Base-by-base conservation (phyloP, 805 yeast species). In the Zygotorulaspora danielsina region DNA sequence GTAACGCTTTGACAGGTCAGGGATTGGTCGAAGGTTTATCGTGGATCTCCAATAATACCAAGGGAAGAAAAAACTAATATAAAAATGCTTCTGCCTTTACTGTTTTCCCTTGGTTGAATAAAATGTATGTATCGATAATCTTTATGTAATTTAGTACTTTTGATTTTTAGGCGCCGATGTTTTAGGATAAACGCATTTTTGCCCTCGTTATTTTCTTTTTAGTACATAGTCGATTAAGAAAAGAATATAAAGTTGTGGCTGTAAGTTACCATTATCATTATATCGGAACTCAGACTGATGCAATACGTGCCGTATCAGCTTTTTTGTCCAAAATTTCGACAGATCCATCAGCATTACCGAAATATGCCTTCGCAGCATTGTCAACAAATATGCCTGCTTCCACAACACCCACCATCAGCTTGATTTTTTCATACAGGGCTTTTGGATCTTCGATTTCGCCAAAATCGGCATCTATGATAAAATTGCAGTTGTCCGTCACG, bases 401-500 rank as follows among this genome's bases (percentile, higher is more conserved):
- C 11, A 93, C 97, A 19, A 93, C 97, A 32, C 98, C 98, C 17
- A 87, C 84, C 53, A 90, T 66, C 37, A 70, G 59, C 64, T 84
- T 87, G 61, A 93, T 79, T 52, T 76, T 61, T 24, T 59, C 46
- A 60, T 89, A 89, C 50, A 93, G 73, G 9, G 50, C 54, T 21
- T 54, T 59, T 15, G 78, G 76, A 38, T 68, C 59, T 30, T 69
- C 62, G 36, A 93, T 78, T 44, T 74, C 76, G 30, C 95, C 97
- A 57, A 93, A 90, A 59, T 88, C 86, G 21, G 96, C 95, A 64
- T 93, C 98, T 45, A 93, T 77, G 48, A 93, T 74, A 59, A 88
- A 86, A 64, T 89, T 93, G 64, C 89, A 88, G 66, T 93, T 93
- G 63, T 93, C 98, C 20, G 98, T 90, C 49, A 93, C 83, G 16